phyloP scores from a whole-genome alignment of 495 filamentous ascomycete species.

The Amphirosellinia nigrospora region DNA sequence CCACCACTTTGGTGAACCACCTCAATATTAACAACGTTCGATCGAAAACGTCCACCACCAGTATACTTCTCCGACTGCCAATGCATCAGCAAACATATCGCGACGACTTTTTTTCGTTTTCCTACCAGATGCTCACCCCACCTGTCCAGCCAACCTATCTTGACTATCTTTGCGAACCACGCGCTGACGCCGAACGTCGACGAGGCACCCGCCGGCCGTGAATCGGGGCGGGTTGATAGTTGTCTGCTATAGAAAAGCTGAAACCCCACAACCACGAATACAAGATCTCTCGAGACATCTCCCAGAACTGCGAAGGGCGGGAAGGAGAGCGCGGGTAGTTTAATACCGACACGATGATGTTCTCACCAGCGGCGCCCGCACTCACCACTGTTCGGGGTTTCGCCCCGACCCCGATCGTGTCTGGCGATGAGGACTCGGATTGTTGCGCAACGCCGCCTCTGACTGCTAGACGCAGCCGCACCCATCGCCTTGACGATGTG shows the following conservation, averaged over 20 bases:
- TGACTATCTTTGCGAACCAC: slow-evolving; percentile 47
- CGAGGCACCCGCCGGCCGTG: slow-evolving; percentile 52
- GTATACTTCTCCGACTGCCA: slow-evolving; percentile 35
- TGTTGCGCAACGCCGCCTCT: slow-evolving; percentile 50
- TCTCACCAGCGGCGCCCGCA: slow-evolving; percentile 62
- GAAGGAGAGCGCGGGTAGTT: background rate
- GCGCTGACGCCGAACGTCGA: slow-evolving; percentile 57
- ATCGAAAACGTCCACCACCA: slow-evolving; percentile 18
- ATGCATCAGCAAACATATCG: slow-evolving; percentile 54
- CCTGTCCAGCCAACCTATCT: slow-evolving; percentile 47
- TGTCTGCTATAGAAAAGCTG: slow-evolving; percentile 6
- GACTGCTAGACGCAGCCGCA: slow-evolving; percentile 41
- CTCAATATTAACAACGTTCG: slow-evolving; percentile 24
- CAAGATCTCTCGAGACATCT: background rate
- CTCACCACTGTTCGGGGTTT: slow-evolving; percentile 79
- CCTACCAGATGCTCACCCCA: slow-evolving; percentile 56
- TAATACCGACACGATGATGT: slow-evolving; percentile 33
- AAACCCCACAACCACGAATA: slow-evolving; percentile 3
- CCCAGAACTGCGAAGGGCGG: slow-evolving; percentile 55
- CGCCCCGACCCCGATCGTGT: slow-evolving; percentile 70
- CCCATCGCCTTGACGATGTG: slow-evolving; percentile 55
- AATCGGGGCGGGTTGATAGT: slow-evolving; percentile 41
- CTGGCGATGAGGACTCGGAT: slow-evolving; percentile 86
- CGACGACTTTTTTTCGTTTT: slow-evolving; percentile 49
- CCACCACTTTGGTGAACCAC: slow-evolving; percentile 40